phyloP scores from a whole-genome alignment of 192 early-diverging fungal genomes.

The Geranomyces variabilis region DNA sequence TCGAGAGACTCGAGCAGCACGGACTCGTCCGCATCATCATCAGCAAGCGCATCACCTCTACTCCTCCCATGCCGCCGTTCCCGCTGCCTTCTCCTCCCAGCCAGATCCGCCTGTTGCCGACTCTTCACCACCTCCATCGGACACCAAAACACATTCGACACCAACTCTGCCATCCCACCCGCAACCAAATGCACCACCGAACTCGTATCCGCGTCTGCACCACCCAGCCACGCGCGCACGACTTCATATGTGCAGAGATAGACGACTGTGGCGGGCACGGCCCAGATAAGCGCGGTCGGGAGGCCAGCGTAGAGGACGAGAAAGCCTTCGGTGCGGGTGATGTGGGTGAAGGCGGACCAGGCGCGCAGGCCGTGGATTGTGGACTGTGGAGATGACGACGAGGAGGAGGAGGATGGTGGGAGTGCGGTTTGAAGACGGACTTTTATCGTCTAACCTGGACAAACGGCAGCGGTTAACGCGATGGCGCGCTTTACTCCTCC shows the following conservation, averaged over 20 bases:
- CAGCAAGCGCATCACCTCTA: too few species aligned
- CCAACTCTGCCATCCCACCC: conserved; percentile 16
- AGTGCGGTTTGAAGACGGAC: not conserved
- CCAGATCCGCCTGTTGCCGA: conserved; percentile 19
- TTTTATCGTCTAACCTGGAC: not conserved
- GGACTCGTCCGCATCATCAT: too few species aligned
- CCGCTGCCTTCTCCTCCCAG: too few species aligned
- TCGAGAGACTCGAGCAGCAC: not conserved
- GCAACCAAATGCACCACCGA: conserved; percentile 16
- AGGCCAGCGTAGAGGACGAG: conserved; percentile 11
- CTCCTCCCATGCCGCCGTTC: too few species aligned
- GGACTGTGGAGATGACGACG: not conserved
- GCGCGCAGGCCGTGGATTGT: not conserved
- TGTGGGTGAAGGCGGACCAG: conserved; percentile 12
- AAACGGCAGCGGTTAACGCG: too few species aligned
- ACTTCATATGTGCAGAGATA: conserved; percentile 64
- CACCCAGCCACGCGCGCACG: conserved; percentile 38
- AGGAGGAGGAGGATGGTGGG: not conserved
- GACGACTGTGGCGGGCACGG: conserved; percentile 42
- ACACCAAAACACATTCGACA: conserved; percentile 32
- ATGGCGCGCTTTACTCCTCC: too few species aligned
- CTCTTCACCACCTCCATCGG: conserved; percentile 33
- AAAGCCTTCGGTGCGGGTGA: conserved; percentile 15
- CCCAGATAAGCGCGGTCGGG: not conserved
- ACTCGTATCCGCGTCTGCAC: conserved; percentile 5